Evolutionary conservation across 1,284 basidiomycete species (phyloP).

Genomic region (Fistulina hepatica): DNA sequence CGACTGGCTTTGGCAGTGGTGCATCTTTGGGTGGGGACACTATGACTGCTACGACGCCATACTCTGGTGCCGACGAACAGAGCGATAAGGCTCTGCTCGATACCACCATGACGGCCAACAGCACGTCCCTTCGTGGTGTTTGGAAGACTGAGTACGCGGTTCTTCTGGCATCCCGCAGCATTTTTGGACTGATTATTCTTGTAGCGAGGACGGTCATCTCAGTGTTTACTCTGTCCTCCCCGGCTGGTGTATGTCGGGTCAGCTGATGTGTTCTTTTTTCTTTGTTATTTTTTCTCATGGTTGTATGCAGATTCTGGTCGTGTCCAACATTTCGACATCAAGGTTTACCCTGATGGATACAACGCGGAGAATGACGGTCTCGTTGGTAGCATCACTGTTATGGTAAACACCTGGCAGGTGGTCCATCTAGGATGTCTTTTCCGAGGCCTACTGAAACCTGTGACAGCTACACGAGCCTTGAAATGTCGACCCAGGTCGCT

Average conservation of each 20-base stretch:
- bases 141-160: background rate
- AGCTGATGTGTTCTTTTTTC: too few relatives aligned
- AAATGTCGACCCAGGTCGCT: constrained; percentile 5
- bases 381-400: constrained; percentile 5
- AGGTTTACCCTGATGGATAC: constrained; percentile 5
- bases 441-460: background rate
- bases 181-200: background rate
- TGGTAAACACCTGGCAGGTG: constrained; percentile 2
- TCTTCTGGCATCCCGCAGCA: background rate
- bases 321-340: constrained; percentile 6
- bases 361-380: constrained; percentile 7
- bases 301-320: constrained; percentile 3
- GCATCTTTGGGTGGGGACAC: too few relatives aligned
- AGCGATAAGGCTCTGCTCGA: background rate
- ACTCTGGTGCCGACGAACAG: constrained; percentile 3
- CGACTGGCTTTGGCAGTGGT: background rate
- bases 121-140: background rate
- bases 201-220: constrained; percentile 3
- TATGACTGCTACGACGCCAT: too few relatives aligned
- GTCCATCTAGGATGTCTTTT: background rate
- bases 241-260: constrained; percentile 3
- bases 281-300: background rate
- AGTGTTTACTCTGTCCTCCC: constrained; percentile 4
- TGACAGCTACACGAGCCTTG: background rate
- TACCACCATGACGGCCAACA: constrained; percentile 5